phyloP scores from a whole-genome alignment of 805 yeast genomes.

The Candida pseudoglaebosa region DNA sequence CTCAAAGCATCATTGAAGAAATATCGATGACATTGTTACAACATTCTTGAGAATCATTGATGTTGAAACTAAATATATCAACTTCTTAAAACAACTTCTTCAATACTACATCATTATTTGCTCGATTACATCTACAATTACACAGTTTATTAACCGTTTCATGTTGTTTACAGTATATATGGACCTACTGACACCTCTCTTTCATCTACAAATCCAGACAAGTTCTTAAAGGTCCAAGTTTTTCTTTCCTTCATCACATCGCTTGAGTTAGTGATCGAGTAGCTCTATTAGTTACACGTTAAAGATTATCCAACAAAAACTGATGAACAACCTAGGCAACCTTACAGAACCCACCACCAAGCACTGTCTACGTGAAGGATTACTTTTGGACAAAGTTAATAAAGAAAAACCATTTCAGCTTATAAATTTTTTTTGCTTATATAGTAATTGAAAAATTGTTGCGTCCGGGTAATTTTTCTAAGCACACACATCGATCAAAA shows the following conservation, averaged over 20 bases:
- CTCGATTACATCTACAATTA: no score
- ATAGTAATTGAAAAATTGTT: not conserved
- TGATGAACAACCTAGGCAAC: constrained; percentile 15
- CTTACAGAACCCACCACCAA: constrained; percentile 18
- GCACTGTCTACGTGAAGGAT: constrained; percentile 74
- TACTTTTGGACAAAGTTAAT: constrained; percentile 63
- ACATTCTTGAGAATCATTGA: no score
- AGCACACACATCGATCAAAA: no score
- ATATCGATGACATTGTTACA: no score
- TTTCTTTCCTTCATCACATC: constrained; percentile 46
- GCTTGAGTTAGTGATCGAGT: constrained; percentile 30
- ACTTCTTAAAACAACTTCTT: no score
- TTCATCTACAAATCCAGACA: constrained; percentile 45
- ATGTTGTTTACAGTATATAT: constrained; percentile 31
- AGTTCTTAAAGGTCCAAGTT: constrained; percentile 42
- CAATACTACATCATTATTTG: no score
- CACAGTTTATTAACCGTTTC: no score
- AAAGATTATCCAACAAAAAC: constrained; percentile 24
- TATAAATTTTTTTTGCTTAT: constrained; percentile 1
- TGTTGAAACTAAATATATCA: no score
- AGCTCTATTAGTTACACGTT: constrained; percentile 7
- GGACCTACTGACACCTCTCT: constrained; percentile 53
- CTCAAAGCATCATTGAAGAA: no score
- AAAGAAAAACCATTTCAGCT: constrained; percentile 14
- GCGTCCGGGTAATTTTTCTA: constrained; percentile 5